These are phyloP conservation scores for Salix suchowensis DNA, from an alignment of 345 rosid species.

Conservation along the genomic window DNA sequence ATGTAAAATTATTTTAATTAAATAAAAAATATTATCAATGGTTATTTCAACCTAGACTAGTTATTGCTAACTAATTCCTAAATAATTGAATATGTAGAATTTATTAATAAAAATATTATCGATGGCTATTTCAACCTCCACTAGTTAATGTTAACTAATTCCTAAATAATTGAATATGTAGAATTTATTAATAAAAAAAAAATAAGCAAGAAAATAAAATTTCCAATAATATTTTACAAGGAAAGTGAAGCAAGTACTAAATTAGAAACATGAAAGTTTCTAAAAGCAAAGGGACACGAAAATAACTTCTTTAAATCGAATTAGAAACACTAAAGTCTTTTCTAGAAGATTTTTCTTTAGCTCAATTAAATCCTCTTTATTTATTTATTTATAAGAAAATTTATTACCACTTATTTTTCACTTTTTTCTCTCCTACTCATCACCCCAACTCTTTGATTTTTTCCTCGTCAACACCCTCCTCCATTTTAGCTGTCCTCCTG, in stretches of 20 bases:
- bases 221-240: slow-evolving; percentile 2
- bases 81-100: too few relatives aligned
- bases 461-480: slow-evolving; percentile 38
- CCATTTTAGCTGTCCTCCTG: slow-evolving; percentile 45
- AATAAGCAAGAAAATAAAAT: background rate
- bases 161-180: too few relatives aligned
- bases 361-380: slow-evolving; percentile 25
- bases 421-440: background rate
- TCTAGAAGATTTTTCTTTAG: slow-evolving; percentile 18
- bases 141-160: too few relatives aligned
- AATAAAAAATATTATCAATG: too few relatives aligned
- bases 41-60: too few relatives aligned
- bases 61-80: too few relatives aligned
- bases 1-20: too few relatives aligned
- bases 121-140: too few relatives aligned
- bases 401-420: background rate
- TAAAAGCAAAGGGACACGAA: slow-evolving; percentile 31
- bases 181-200: too few relatives aligned
- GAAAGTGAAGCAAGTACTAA: background rate
- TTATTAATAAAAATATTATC: too few relatives aligned
- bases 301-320: slow-evolving; percentile 19
- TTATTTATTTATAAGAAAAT: background rate
- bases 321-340: too few relatives aligned
- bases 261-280: background rate
- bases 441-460: background rate